Percentiles rank a stretch among this genome's conserved stretches.
Conservation (phyloP, 345 rosid species). For the Turnera subulata region DNA sequence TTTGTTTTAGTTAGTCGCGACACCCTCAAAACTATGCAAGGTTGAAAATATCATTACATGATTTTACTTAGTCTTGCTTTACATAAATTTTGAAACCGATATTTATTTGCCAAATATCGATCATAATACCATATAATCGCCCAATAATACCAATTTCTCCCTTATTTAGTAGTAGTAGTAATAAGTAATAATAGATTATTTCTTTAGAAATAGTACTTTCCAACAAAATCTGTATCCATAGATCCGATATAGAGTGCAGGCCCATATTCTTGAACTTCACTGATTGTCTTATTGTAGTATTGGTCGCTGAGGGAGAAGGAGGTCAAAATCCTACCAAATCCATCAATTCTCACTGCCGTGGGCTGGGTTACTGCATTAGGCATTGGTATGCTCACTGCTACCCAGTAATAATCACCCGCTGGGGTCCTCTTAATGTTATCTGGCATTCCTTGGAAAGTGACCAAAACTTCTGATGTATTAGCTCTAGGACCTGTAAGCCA, state of each 20-base stretch:
- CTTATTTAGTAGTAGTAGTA: too few species aligned
- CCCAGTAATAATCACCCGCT: slow-evolving; percentile 9
- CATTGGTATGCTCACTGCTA: neutral
- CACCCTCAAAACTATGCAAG: too few species aligned
- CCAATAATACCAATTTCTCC: too few species aligned
- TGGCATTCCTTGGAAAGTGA: slow-evolving; percentile 3
- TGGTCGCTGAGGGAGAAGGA: neutral
- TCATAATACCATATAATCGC: too few species aligned
- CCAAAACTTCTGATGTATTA: neutral
- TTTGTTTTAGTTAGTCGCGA: too few species aligned
- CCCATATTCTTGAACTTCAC: neutral
- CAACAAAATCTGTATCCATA: neutral
- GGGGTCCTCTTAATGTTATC: slow-evolving; percentile 10
- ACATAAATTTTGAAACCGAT: too few species aligned
- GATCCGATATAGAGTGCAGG: neutral
- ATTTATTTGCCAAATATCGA: too few species aligned
- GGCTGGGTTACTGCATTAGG: neutral
- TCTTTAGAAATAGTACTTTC: neutral
- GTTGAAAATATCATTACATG: too few species aligned
- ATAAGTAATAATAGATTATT: too few species aligned
- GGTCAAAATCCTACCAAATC: neutral
- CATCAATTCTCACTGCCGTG: neutral
- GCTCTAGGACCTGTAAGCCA: slow-evolving; percentile 16
- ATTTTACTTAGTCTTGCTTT: too few species aligned
- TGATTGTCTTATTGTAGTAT: neutral